These are phyloP conservation scores for Hibiscus syriacus DNA, from an alignment of 345 rosid genomes.

Conservation along the genomic window DNA sequence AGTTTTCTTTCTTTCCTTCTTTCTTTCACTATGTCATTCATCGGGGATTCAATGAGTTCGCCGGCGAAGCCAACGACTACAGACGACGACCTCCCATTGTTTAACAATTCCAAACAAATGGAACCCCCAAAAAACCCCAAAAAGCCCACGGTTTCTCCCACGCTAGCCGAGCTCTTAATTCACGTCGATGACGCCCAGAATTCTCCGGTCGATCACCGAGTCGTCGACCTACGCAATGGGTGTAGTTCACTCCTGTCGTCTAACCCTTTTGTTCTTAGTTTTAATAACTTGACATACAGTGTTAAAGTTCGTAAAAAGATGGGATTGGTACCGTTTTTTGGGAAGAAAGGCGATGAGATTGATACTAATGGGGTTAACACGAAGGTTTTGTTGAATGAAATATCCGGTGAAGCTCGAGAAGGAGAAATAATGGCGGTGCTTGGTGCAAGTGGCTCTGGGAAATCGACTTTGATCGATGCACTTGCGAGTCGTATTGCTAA, in stretches of 20 bases:
- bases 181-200: slow-evolving; percentile 47
- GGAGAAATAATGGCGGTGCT: slow-evolving; percentile 92
- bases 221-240: slow-evolving; percentile 31
- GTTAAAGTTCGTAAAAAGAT: slow-evolving; percentile 42
- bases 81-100: slow-evolving; percentile 28
- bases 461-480: slow-evolving; percentile 86
- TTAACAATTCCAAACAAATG: slow-evolving; percentile 20
- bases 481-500: slow-evolving; percentile 69
- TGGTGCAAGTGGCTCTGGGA: slow-evolving; percentile 93
- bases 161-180: slow-evolving; percentile 58
- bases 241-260: slow-evolving; percentile 33
- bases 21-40: slow-evolving; percentile 17
- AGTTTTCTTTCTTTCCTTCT: too few relatives aligned
- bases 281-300: slow-evolving; percentile 58
- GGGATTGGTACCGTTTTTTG: slow-evolving; percentile 17
- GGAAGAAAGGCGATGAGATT: slow-evolving; percentile 4
- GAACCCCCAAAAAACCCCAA: slow-evolving; percentile 38
- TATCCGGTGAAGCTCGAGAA: slow-evolving; percentile 64
- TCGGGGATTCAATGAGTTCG: slow-evolving; percentile 22
- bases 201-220: slow-evolving; percentile 21
- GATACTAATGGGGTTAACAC: slow-evolving; percentile 19
- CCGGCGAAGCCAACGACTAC: slow-evolving; percentile 14
- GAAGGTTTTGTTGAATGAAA: slow-evolving; percentile 45
- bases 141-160: slow-evolving; percentile 30
- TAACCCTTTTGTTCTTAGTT: slow-evolving; percentile 70